Conservation (phyloP, 352 stramenopile species). For the Ophiocytium majus region DNA sequence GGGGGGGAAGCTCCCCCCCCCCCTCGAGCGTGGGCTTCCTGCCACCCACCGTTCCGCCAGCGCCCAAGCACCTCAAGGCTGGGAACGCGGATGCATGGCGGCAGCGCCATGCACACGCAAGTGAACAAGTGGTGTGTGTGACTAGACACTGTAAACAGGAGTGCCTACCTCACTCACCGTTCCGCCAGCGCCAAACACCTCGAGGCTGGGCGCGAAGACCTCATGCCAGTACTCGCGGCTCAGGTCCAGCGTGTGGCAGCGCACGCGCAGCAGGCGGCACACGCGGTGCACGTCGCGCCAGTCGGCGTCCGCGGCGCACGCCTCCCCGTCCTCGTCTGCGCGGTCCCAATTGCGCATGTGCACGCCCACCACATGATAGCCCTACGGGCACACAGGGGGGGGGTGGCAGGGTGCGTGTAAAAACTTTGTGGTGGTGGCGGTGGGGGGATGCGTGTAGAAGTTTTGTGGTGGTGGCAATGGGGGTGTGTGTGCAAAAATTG, state of each 20-base stretch:
- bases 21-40: too few species aligned
- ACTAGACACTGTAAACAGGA: too few species aligned
- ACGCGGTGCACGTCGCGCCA: constrained; percentile 85
- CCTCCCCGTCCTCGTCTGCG: constrained; percentile 64
- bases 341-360: constrained; percentile 99
- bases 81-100: not conserved
- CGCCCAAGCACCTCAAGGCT: not conserved
- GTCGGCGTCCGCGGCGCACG: constrained; percentile 81
- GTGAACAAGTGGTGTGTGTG: too few species aligned
- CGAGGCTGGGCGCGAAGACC: constrained; percentile 93
- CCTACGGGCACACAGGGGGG: constrained; percentile 51
- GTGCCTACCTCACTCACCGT: too few species aligned
- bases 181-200: constrained; percentile 60
- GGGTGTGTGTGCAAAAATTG: not conserved
- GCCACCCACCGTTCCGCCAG: too few species aligned
- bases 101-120: not conserved
- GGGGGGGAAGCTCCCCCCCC: too few species aligned
- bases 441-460: not conserved
- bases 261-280: constrained; percentile 82
- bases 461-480: not conserved
- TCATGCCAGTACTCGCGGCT: constrained; percentile 94
- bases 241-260: constrained; percentile 75
- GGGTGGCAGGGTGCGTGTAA: not conserved
- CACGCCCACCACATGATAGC: constrained; percentile 86
- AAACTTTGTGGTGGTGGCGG: not conserved